Percentiles rank a stretch among this genome's conserved stretches.
These are phyloP conservation scores for Stevia rebaudiana DNA, from an alignment of 140 eudicot species.

Conservation along the genomic window DNA sequence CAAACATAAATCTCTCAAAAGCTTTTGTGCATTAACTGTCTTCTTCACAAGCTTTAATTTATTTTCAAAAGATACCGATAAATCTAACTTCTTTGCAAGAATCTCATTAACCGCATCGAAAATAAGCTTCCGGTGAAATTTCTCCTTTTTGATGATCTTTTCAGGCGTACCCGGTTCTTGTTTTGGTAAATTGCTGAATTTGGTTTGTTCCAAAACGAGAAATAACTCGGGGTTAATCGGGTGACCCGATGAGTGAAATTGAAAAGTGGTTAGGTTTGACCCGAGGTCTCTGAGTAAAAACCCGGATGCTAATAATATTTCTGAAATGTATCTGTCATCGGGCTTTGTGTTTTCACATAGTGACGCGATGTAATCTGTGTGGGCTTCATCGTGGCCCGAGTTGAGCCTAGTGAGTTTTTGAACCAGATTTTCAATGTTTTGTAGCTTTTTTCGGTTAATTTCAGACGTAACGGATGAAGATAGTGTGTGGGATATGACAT, in stretches of 20 bases:
- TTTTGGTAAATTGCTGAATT: constrained; percentile 43
- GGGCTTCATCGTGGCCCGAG: constrained; percentile 78
- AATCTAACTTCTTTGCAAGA: constrained; percentile 54
- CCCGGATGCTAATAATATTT: constrained; percentile 82
- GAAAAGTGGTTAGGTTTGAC: constrained; percentile 52
- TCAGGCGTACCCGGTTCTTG: constrained; percentile 31
- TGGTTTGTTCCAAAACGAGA: constrained; percentile 83
- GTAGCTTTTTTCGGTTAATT: constrained; percentile 66
- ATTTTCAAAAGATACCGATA: constrained; percentile 22
- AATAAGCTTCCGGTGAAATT: constrained; percentile 64
- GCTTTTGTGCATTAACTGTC: constrained; percentile 65
- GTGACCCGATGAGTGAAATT: constrained; percentile 77
- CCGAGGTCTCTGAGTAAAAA: constrained; percentile 76
- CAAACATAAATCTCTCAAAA: constrained; percentile 62
- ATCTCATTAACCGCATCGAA: constrained; percentile 78
- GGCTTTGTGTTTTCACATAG: constrained; percentile 84
- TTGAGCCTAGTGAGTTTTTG: constrained; percentile 78
- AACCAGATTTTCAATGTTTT: constrained; percentile 67
- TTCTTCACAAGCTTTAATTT: constrained; percentile 37
- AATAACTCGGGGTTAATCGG: constrained; percentile 87
- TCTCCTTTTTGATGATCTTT: constrained; percentile 40
- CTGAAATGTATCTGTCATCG: constrained; percentile 77
- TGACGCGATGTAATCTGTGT: constrained; percentile 88
- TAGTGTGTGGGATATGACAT: constrained; percentile 8
- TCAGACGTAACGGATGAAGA: constrained; percentile 35